A percentile compares a stretch with the other conserved stretches of the same genome.
Evolutionary conservation across 1,139 yeast species (phyloP).

Genomic region (Maudiozyma humilis): DNA sequence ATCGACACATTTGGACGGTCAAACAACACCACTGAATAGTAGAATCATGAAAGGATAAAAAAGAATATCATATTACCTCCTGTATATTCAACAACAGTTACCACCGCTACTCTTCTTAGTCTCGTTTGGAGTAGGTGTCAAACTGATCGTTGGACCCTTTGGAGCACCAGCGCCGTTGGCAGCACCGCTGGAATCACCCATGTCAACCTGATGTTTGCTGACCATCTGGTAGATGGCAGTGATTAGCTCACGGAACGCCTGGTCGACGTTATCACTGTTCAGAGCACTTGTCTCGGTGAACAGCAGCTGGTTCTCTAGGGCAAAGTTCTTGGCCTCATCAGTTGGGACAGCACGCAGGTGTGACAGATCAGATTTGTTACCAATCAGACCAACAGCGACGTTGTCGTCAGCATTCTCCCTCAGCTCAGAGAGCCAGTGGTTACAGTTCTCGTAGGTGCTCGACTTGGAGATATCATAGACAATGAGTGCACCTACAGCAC

Average conservation of each 20-base stretch:
- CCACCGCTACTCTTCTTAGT: constrained; percentile 52
- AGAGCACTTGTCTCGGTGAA: constrained; percentile 97
- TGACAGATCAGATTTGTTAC: constrained; percentile 91
- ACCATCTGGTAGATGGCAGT: constrained; percentile 91
- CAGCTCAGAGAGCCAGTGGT: constrained; percentile 91
- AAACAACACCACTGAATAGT: no score
- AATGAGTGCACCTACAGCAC: constrained; percentile 94
- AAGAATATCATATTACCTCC: no score
- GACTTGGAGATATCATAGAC: constrained; percentile 94
- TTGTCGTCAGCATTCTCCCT: constrained; percentile 96
- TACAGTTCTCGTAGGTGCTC: constrained; percentile 85
- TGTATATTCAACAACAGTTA: constrained; percentile 49
- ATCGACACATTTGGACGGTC: no score
- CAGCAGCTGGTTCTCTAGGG: constrained; percentile 82
- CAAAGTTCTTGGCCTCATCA: constrained; percentile 93
- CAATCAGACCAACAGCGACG: constrained; percentile 92
- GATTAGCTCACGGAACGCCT: constrained; percentile 84
- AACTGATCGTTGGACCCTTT: constrained; percentile 83
- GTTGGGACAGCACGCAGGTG: constrained; percentile 96
- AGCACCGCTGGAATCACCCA: constrained; percentile 45
- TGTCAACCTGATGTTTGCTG: constrained; percentile 76
- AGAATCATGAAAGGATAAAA: no score
- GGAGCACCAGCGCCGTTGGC: constrained; percentile 22
- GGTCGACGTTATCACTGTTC: constrained; percentile 89
- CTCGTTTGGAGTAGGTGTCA: constrained; percentile 90